Evolutionary conservation across 805 yeast genomes (phyloP), one percentile per base, ranked within the genome.

Genomic region (Suhomyces sp.): DNA sequence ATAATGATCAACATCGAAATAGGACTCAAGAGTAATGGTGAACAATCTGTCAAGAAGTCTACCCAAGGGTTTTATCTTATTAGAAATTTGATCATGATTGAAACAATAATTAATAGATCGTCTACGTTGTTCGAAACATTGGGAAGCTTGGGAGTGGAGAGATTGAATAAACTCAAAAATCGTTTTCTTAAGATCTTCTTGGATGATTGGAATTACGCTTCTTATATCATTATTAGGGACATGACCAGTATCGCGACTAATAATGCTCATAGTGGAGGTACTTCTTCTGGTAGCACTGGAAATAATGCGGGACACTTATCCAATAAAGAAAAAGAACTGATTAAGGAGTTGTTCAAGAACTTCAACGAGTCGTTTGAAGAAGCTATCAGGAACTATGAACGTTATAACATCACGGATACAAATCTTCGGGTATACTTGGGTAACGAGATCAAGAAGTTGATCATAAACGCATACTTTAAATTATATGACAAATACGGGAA

Each of bases 331-430:
- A 77, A 79, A 43, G 96, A 88, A 35, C 76, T 70, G 32, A 77
- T 88, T 37, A 93, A 91, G 51, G 96, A 93, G 42, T 78, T 86
- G 52, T 88, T 87, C 63, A 77, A 76, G 44, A 81, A 74, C 40
- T 93, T 91, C 64, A 91, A 90, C 55, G 77, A 76, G 19, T 82
- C 81, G 28, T 85, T 93, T 54, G 98, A 93, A 35, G 85, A 77
- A 21, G 76, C 90, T 21, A 74, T 83, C 16, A 72, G 71, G 19
- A 78, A 74, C 38, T 85, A 84, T 53, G 81, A 78, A 48, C 70
- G 71, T 31, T 82, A 78, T 54, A 76, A 74, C 38, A 71, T 88
- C 29, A 75, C 80, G 6, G 95, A 88, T 53, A 70, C 77, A 4
- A 72, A 72, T 25, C 68, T 91, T 56, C 79, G 79, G 42, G 70